Conservation (phyloP, 495 filamentous ascomycete genomes). For the Aspergillus campestris region DNA sequence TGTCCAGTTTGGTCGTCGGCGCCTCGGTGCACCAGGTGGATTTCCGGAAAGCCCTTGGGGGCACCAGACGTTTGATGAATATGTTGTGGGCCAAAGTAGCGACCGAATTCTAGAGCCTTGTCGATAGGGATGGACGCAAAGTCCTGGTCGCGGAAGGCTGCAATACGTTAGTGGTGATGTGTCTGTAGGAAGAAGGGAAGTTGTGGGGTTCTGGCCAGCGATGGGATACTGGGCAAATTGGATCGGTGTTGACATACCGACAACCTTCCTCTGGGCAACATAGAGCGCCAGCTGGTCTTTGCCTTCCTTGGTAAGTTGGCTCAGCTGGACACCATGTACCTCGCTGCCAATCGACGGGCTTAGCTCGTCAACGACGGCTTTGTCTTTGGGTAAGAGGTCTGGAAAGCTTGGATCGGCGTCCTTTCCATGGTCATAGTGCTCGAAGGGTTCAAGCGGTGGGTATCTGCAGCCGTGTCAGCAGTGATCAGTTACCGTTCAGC, state of each 20-base stretch:
- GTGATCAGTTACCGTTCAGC: no score
- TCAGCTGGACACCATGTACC: constrained; percentile 47
- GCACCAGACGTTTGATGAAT: constrained; percentile 55
- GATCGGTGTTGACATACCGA: constrained; percentile 25
- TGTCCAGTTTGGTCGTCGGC: constrained; percentile 41
- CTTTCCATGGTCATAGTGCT: constrained; percentile 42
- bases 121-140: constrained; percentile 50
- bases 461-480: constrained; percentile 20
- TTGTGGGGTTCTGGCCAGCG: no score
- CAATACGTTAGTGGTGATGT: neutral
- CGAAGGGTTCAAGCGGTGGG: constrained; percentile 33
- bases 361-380: constrained; percentile 35
- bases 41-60: constrained; percentile 49
- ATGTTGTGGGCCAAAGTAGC: constrained; percentile 56
- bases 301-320: constrained; percentile 41
- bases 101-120: constrained; percentile 45
- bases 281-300: constrained; percentile 52
- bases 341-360: constrained; percentile 51
- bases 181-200: neutral
- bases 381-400: constrained; percentile 39
- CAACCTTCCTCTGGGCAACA: constrained; percentile 49
- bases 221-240: neutral
- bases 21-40: constrained; percentile 54
- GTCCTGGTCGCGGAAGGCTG: constrained; percentile 54
- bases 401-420: constrained; percentile 44